phyloP scores from a whole-genome alignment of 1,284 basidiomycete species.

The Coniophora puteana region DNA sequence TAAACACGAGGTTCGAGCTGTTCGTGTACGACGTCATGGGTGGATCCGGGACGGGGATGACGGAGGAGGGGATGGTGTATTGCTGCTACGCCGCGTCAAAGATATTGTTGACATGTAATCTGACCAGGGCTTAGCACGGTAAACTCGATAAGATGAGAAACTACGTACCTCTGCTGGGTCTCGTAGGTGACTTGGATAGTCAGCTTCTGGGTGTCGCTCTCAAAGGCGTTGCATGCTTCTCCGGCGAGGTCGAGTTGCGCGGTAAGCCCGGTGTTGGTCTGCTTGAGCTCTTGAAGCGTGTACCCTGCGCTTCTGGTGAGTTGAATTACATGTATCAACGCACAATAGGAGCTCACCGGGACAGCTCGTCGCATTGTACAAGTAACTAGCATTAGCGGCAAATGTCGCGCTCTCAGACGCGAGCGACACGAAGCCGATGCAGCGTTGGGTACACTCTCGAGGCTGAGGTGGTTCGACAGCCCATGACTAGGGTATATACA shows the following conservation, averaged over 20 bases:
- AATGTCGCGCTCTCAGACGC: too few species aligned
- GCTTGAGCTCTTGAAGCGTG: slow-evolving; percentile 38
- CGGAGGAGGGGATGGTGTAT: slow-evolving; percentile 62
- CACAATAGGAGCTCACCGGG: too few species aligned
- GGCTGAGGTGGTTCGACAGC: too few species aligned
- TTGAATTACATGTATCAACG: too few species aligned
- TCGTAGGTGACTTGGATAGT: slow-evolving; percentile 69
- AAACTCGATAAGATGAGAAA: neutral
- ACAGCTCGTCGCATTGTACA: too few species aligned
- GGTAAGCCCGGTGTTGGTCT: slow-evolving; percentile 47
- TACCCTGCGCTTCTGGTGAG: too few species aligned
- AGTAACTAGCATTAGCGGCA: too few species aligned
- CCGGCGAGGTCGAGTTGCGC: slow-evolving; percentile 59
- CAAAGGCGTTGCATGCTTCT: slow-evolving; percentile 67
- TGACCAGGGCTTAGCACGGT: slow-evolving; percentile 19
- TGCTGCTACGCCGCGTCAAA: slow-evolving; percentile 64
- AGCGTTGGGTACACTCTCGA: too few species aligned
- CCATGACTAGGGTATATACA: too few species aligned
- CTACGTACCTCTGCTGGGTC: slow-evolving; percentile 43
- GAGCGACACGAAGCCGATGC: too few species aligned
- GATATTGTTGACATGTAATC: slow-evolving; percentile 77
- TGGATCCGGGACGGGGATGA: slow-evolving; percentile 46
- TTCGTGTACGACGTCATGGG: slow-evolving; percentile 31
- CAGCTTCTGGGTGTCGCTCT: slow-evolving; percentile 59
- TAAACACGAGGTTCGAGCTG: slow-evolving; percentile 61